A percentile compares a stretch with the other conserved stretches of the same genome.
These are phyloP conservation scores for Dictyostelium gargantuum DNA, from an alignment of 208 protist genomes.

Conservation along the genomic window DNA sequence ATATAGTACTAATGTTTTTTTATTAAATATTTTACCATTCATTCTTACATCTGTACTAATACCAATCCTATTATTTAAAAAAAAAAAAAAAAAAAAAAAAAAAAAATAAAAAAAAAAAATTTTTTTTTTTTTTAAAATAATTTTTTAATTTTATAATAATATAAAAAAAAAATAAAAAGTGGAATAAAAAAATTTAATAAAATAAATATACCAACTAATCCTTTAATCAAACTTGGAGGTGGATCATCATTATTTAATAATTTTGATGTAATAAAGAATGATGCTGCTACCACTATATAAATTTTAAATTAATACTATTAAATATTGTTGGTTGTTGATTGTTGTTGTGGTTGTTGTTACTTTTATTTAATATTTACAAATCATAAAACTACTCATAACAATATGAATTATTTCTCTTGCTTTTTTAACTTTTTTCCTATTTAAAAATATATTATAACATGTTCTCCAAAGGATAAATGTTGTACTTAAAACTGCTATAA, in stretches of 20 bases:
- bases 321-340: background rate
- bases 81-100: background rate
- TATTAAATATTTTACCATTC: constrained; percentile 1
- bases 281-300: background rate
- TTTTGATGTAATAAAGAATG: background rate
- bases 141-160: background rate
- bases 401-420: background rate
- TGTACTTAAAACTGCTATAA: background rate
- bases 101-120: background rate
- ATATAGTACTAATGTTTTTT: background rate
- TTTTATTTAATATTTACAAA: background rate
- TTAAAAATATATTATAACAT: background rate
- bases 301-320: background rate
- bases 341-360: background rate
- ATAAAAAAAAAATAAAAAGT: constrained; percentile 6
- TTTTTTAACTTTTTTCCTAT: background rate
- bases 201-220: background rate
- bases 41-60: background rate
- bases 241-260: background rate
- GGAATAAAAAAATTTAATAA: background rate
- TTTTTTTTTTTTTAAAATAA: background rate
- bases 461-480: background rate
- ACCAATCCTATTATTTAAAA: background rate
- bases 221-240: background rate
- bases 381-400: background rate